These are phyloP conservation scores for Lentinula guzmanii DNA, from an alignment of 768 basidiomycete species.

Conservation along the genomic window DNA sequence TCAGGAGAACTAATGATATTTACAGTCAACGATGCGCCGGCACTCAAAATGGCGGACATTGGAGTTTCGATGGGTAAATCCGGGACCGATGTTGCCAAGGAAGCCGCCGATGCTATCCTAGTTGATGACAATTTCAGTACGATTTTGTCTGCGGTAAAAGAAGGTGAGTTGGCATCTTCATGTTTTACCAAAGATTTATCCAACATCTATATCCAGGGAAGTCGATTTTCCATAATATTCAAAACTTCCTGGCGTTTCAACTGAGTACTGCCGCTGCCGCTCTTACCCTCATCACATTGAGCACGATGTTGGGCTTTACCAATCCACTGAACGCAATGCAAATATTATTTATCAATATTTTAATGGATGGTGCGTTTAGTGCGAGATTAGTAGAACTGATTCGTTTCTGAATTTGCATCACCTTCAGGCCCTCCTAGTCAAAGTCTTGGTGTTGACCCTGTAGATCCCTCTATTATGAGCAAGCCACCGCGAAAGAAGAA, in stretches of 20 bases:
- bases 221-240: constrained; percentile 98
- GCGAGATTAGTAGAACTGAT: constrained; percentile 3
- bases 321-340: constrained; percentile 98
- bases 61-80: constrained; percentile 97
- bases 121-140: constrained; percentile 98
- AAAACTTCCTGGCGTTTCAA: constrained; percentile 96
- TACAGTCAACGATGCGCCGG: constrained; percentile 92
- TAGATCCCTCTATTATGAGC: constrained; percentile 89
- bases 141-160: constrained; percentile 90
- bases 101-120: constrained; percentile 94
- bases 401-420: neutral
- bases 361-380: constrained; percentile 80
- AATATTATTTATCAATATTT: constrained; percentile 97
- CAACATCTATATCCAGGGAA: constrained; percentile 47
- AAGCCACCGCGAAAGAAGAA: constrained; percentile 90
- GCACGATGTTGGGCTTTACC: constrained; percentile 82
- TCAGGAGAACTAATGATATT: constrained; percentile 3
- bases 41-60: constrained; percentile 96
- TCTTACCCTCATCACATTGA: constrained; percentile 89
- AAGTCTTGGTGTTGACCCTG: constrained; percentile 94
- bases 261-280: constrained; percentile 97
- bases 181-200: constrained; percentile 3
- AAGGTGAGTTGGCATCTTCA: constrained; percentile 44
- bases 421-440: constrained; percentile 85
- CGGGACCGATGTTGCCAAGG: constrained; percentile 98